Evolutionary conservation across 352 stramenopile genomes (phyloP).

Genomic region (Pythium insidiosum): DNA sequence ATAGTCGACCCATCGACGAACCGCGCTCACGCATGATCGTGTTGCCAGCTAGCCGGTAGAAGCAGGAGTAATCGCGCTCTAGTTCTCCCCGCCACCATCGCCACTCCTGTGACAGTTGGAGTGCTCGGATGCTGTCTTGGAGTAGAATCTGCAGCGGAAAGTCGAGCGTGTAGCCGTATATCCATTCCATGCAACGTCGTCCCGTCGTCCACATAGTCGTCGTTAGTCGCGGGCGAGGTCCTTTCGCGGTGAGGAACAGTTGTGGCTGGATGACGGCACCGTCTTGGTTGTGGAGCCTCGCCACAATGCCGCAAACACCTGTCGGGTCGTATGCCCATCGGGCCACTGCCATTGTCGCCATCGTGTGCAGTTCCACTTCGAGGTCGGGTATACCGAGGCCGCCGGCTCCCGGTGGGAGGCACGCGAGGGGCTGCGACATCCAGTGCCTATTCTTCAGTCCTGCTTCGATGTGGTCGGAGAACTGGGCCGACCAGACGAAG

Average conservation of each 20-base stretch:
- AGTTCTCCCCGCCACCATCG: too few species aligned
- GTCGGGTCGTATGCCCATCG: not conserved
- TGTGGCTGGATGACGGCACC: not conserved
- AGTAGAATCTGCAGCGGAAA: too few species aligned
- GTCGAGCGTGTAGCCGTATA: too few species aligned
- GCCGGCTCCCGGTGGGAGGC: not conserved
- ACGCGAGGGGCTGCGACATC: not conserved
- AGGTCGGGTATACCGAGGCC: not conserved
- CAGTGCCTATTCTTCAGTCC: not conserved
- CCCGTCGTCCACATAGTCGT: too few species aligned
- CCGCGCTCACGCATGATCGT: too few species aligned
- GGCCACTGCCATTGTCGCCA: constrained; percentile 1
- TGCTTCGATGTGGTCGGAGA: not conserved
- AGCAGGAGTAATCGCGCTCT: too few species aligned
- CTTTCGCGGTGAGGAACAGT: not conserved
- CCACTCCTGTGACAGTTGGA: too few species aligned
- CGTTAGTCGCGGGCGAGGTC: too few species aligned
- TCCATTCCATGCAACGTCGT: not conserved
- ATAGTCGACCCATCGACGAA: not conserved
- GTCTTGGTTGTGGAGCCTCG: not conserved
- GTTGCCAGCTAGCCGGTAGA: too few species aligned
- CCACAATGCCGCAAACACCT: not conserved
- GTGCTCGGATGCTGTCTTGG: too few species aligned
- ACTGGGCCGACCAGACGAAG: constrained; percentile 2
- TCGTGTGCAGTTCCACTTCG: not conserved